A percentile compares a stretch with the other conserved stretches of the same genome.
Evolutionary conservation across 139 green algal species (phyloP).

Genomic region (Axilococcus clingmanii): DNA sequence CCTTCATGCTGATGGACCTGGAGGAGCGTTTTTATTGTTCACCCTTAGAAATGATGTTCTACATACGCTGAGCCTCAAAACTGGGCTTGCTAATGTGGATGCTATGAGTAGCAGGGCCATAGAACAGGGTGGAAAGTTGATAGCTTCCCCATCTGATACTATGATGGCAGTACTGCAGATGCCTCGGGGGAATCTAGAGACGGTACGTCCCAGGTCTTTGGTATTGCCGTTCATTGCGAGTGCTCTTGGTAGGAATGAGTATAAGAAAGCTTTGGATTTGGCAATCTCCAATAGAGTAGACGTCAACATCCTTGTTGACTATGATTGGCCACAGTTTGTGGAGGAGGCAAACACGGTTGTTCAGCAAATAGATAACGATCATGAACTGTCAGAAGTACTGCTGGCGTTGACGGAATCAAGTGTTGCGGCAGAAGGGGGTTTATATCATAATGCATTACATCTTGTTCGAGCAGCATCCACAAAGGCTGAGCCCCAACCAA

Average conservation of each 20-base stretch:
- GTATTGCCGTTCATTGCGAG: constrained; percentile 59
- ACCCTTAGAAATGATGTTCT: constrained; percentile 40
- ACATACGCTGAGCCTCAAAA: constrained; percentile 32
- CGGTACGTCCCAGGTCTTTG: constrained; percentile 61
- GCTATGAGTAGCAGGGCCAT: constrained; percentile 45
- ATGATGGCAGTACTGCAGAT: constrained; percentile 63
- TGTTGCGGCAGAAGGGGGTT: constrained; percentile 22
- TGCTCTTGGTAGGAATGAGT: constrained; percentile 31
- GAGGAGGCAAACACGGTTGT: constrained; percentile 41
- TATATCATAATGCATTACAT: constrained; percentile 44
- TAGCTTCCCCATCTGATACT: constrained; percentile 34
- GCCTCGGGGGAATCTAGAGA: constrained; percentile 89
- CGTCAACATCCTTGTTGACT: constrained; percentile 89
- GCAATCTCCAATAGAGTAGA: constrained; percentile 65
- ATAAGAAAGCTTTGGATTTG: constrained; percentile 44
- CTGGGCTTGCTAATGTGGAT: neutral
- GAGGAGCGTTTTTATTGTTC: constrained; percentile 67
- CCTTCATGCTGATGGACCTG: constrained; percentile 35
- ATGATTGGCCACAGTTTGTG: constrained; percentile 67
- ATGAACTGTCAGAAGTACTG: constrained; percentile 72
- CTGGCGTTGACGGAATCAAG: constrained; percentile 40
- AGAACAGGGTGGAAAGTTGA: constrained; percentile 49
- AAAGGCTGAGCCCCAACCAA: neutral
- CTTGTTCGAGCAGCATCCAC: neutral
- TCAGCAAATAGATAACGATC: constrained; percentile 19